These are phyloP conservation scores for Hymenoscyphus fraxineus DNA, from an alignment of 2,329 filamentous ascomycete species.

Conservation along the genomic window DNA sequence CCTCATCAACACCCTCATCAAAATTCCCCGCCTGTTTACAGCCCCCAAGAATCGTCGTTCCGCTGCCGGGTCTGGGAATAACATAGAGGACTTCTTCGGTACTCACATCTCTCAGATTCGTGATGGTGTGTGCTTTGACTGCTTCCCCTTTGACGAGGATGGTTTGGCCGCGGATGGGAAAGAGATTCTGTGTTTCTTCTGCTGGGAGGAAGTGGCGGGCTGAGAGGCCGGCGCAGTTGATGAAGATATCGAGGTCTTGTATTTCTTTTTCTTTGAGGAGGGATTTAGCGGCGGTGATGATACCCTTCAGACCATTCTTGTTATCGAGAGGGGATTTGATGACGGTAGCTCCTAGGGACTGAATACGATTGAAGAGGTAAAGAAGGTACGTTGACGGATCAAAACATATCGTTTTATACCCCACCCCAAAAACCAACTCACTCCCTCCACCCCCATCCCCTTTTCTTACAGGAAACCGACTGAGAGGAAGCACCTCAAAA, in stretches of 20 bases:
- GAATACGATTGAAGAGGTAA: constrained; percentile 29
- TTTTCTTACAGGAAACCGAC: background rate
- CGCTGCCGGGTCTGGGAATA: constrained; percentile 40
- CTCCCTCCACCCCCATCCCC: no score
- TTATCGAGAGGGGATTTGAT: constrained; percentile 11
- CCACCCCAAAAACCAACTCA: constrained; percentile 15
- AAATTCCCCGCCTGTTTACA: constrained; percentile 41
- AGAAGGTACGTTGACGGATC: constrained; percentile 18
- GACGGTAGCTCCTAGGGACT: constrained; percentile 11
- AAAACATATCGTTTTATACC: constrained; percentile 20
- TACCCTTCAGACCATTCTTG: constrained; percentile 10
- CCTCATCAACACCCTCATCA: constrained; percentile 33
- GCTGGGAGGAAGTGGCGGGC: constrained; percentile 38
- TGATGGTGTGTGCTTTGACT: constrained; percentile 26
- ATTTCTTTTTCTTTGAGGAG: constrained; percentile 9
- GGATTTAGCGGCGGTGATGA: constrained; percentile 11
- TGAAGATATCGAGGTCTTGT: constrained; percentile 26
- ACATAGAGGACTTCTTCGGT: constrained; percentile 36
- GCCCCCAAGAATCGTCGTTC: constrained; percentile 43
- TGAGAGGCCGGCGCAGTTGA: constrained; percentile 43
- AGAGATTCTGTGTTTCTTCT: constrained; percentile 30
- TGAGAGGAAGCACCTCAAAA: constrained; percentile 10
- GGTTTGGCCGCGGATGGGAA: constrained; percentile 44
- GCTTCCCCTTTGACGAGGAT: constrained; percentile 43
- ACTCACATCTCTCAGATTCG: constrained; percentile 26